Base-by-base conservation (phyloP, 2,329 filamentous ascomycete genomes). In the Ophiognomonia clavigignenti-juglandacearum region DNA sequence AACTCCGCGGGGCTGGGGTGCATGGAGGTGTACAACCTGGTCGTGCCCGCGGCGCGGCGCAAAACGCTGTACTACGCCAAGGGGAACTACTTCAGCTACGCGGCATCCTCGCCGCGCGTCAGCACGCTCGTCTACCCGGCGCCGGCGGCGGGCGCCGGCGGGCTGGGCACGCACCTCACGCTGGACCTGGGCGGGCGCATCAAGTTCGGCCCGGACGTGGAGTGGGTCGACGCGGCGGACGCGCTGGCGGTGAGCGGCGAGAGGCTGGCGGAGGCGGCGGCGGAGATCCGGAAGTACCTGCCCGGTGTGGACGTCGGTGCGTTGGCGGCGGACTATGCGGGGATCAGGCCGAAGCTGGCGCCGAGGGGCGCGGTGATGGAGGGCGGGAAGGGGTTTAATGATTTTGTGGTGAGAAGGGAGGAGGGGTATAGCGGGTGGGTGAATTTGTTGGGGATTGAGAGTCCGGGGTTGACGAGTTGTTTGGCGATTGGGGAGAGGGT, bases 51-150 rank as follows among this genome's bases (percentile, higher is more conserved):
- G 0, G 64, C 69, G 1, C 67, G 76, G 5, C 81, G 81, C 42
- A 70, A 71, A 32, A 77, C 66, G 20, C 77, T 89, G 5, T 87
- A 80, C 71, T 97, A 86, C 67, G 92, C 92, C 50, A 98, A 98
- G 70, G 93, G 93, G 1, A 92, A 88, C 51, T 98, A 98, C 71
- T 97, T 95, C 69, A 86, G 85, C 24, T 97, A 96, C 69, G 67
- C 76, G 0, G 71, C 80, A 1, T 79, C 83, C 0, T 60, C 61
- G 1, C 91, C 89, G 0, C 62, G 59, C 24, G 81, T 91, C 10
- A 72, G 68, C 2, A 88, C 86, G 0, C 79, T 98, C 19, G 74
- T 98, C 42, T 98, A 97, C 61, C 93, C 93, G 0, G 90, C 86
- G 0, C 90, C 92, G 0, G 74, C 86, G 8, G 86, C 90, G 0